Evolutionary conservation across 140 eudicot genomes (phyloP).

Genomic region (Erigeron philadelphicus): DNA sequence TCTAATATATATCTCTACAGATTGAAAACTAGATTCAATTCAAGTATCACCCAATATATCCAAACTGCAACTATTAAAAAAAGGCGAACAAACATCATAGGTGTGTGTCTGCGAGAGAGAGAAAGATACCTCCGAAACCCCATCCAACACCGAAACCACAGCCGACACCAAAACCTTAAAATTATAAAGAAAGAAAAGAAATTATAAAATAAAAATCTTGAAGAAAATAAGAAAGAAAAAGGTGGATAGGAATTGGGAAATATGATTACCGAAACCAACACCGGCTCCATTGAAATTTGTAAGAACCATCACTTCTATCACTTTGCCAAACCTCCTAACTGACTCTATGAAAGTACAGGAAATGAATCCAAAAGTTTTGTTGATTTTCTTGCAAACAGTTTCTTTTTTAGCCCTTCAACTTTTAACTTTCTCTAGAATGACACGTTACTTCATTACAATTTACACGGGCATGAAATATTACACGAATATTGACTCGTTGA

Average conservation of each 20-base stretch:
- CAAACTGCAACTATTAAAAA: background rate
- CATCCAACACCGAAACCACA: conserved; percentile 84
- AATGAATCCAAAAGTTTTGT: no score
- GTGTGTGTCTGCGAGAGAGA: background rate
- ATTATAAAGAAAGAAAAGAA: conserved; percentile 10
- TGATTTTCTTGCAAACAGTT: no score
- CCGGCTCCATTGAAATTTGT: conserved; percentile 64
- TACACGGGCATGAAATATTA: no score
- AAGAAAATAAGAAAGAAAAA: background rate
- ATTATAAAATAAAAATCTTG: background rate
- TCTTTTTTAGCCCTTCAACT: no score
- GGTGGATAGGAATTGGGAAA: background rate
- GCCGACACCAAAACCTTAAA: conserved; percentile 64
- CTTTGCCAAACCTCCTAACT: no score
- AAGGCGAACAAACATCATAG: background rate
- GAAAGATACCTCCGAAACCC: conserved; percentile 72
- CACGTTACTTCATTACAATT: no score
- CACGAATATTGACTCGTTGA: no score
- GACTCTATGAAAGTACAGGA: no score
- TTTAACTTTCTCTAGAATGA: no score
- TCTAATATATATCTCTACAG: no score
- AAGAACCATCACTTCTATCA: conserved; percentile 40
- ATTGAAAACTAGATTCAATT: no score
- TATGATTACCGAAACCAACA: conserved; percentile 52
- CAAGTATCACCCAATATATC: no score